phyloP scores from a whole-genome alignment of 164 flowering plant species.

The Paratinospora sagittata region DNA sequence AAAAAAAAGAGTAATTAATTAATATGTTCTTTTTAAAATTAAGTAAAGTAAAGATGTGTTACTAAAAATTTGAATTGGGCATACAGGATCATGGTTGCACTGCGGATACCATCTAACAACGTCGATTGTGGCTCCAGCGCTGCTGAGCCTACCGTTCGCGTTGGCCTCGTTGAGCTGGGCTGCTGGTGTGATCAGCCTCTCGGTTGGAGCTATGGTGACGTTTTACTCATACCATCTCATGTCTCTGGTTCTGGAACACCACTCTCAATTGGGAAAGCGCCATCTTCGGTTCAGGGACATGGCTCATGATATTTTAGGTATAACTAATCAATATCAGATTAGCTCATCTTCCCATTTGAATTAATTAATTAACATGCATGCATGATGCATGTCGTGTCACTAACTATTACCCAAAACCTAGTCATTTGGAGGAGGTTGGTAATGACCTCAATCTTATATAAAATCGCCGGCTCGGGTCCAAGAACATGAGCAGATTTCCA shows the following conservation, averaged over 20 bases:
- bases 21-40: not conserved
- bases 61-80: not conserved
- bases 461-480: too few relatives aligned
- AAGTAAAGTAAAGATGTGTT: too few relatives aligned
- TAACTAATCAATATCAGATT: too few relatives aligned
- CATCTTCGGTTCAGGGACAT: conserved; percentile 85
- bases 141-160: conserved; percentile 80
- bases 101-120: conserved; percentile 88
- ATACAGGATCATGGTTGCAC: conserved; percentile 85
- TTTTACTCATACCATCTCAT: conserved; percentile 84
- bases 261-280: conserved; percentile 62
- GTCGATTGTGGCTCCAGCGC: conserved; percentile 83
- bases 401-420: too few relatives aligned
- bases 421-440: too few relatives aligned
- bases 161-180: conserved; percentile 72
- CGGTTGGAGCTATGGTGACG: conserved; percentile 59
- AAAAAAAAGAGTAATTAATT: too few relatives aligned
- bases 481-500: too few relatives aligned
- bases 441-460: too few relatives aligned
- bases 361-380: not conserved
- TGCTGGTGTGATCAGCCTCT: conserved; percentile 44
- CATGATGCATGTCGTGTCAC: too few relatives aligned
- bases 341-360: not conserved
- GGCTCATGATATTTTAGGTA: conserved; percentile 78
- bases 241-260: conserved; percentile 76